A percentile compares a stretch with the other conserved stretches of the same genome.
phyloP scores from a whole-genome alignment of 2,329 filamentous ascomycete genomes.

The Exophiala calicioides region DNA sequence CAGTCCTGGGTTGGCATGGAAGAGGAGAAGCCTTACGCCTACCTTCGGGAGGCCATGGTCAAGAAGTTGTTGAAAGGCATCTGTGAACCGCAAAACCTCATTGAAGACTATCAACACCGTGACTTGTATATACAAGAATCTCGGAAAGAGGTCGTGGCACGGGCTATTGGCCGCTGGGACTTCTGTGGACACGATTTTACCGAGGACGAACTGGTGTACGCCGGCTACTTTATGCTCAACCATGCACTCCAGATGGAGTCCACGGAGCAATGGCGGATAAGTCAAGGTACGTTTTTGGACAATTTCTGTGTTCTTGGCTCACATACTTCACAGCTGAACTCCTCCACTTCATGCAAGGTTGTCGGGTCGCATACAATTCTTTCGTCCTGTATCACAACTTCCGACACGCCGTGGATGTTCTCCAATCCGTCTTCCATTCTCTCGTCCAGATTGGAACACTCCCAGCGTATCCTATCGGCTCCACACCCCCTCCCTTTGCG shows the following conservation, averaged over 20 bases:
- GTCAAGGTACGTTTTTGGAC: constrained; percentile 60
- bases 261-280: constrained; percentile 76
- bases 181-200: constrained; percentile 88
- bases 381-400: constrained; percentile 99
- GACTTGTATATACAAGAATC: constrained; percentile 68
- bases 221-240: constrained; percentile 82
- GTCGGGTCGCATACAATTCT: constrained; percentile 89
- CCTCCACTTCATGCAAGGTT: constrained; percentile 81
- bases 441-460: constrained; percentile 77
- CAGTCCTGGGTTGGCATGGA: constrained; percentile 89
- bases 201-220: constrained; percentile 87
- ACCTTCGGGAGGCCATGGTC: constrained; percentile 90
- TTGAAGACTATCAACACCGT: constrained; percentile 63
- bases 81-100: constrained; percentile 67
- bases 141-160: constrained; percentile 65
- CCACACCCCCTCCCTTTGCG: constrained; percentile 34
- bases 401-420: constrained; percentile 91
- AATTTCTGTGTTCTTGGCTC: constrained; percentile 40
- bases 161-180: constrained; percentile 74
- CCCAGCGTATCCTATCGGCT: constrained; percentile 61
- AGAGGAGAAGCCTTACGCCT: constrained; percentile 82
- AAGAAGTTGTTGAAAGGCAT: constrained; percentile 87
- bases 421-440: constrained; percentile 91
- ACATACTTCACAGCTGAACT: constrained; percentile 64
- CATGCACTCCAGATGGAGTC: constrained; percentile 83